phyloP scores from a whole-genome alignment of 1,284 basidiomycete species.

The Ganoderma lingzhi region DNA sequence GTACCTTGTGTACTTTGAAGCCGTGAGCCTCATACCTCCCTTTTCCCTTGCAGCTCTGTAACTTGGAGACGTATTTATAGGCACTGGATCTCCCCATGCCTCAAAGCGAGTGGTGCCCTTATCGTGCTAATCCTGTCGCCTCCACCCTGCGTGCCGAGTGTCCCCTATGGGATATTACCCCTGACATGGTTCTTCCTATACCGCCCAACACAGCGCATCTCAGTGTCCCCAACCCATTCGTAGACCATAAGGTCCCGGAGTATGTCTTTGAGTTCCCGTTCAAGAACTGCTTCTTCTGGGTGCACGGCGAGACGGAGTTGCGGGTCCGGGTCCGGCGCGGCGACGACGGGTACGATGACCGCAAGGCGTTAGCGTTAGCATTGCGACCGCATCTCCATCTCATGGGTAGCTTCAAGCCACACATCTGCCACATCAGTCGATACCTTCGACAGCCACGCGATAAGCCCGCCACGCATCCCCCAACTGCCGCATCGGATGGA shows the following conservation, averaged over 20 bases:
- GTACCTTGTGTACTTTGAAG: background rate
- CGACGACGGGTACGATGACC: background rate
- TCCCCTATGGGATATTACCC: background rate
- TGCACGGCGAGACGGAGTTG: background rate
- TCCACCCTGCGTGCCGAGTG: background rate
- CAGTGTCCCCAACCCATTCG: background rate
- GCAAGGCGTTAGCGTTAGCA: background rate
- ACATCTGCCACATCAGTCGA: background rate
- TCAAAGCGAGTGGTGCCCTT: background rate
- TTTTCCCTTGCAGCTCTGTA: background rate
- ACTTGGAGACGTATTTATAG: background rate
- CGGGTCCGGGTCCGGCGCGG: background rate
- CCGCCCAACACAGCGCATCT: background rate
- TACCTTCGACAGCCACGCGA: no score
- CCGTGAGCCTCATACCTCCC: background rate
- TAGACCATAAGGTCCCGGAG: background rate
- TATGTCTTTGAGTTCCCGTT: background rate
- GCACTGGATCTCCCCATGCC: background rate
- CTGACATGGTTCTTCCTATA: background rate
- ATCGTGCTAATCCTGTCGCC: background rate
- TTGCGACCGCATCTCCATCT: background rate
- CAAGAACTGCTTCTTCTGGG: conserved; percentile 4
- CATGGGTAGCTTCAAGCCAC: background rate
- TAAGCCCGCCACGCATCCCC: no score
- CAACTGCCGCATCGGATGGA: no score